Percentiles rank a stretch among this genome's conserved stretches.
Conservation (phyloP, 2,329 filamentous ascomycete species). For the Myriosclerotinia duriaeana region DNA sequence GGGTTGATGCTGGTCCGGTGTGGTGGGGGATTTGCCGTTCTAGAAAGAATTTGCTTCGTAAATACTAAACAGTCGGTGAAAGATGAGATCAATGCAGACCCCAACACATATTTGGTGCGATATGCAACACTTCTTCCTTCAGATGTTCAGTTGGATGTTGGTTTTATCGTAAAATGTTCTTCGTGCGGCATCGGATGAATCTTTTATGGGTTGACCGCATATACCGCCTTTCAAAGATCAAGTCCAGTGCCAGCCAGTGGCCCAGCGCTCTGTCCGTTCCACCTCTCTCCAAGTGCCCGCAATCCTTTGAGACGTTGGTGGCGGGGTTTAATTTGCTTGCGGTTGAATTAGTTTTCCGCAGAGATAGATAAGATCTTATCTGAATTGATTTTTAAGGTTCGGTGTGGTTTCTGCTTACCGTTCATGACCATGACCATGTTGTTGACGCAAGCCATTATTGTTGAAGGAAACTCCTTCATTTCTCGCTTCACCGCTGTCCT, state of each 20-base stretch:
- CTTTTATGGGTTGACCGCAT: background rate
- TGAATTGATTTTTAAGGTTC: background rate
- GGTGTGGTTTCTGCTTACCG: background rate
- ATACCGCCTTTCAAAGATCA: background rate
- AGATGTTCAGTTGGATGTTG: background rate
- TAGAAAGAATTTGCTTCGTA: conserved; percentile 14
- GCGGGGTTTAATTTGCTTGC: background rate
- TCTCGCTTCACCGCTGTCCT: conserved; percentile 16
- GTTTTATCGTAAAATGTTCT: conserved; percentile 3
- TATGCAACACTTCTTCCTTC: background rate
- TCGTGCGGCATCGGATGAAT: background rate
- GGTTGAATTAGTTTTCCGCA: background rate
- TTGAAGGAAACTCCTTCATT: background rate
- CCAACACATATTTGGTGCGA: background rate
- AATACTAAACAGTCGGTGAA: conserved; percentile 19
- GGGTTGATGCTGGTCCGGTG: conserved; percentile 15
- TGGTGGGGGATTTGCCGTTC: conserved; percentile 14
- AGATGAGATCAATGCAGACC: conserved; percentile 11
- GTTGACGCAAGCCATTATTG: background rate
- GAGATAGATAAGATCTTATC: conserved; percentile 18
- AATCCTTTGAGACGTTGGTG: background rate
- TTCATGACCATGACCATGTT: conserved; percentile 8
- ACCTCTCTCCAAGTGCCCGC: background rate
- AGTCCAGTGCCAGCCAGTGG: background rate
- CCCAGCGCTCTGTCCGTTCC: background rate